Conservation (phyloP, 345 rosid species). For the Turnera subulata region DNA sequence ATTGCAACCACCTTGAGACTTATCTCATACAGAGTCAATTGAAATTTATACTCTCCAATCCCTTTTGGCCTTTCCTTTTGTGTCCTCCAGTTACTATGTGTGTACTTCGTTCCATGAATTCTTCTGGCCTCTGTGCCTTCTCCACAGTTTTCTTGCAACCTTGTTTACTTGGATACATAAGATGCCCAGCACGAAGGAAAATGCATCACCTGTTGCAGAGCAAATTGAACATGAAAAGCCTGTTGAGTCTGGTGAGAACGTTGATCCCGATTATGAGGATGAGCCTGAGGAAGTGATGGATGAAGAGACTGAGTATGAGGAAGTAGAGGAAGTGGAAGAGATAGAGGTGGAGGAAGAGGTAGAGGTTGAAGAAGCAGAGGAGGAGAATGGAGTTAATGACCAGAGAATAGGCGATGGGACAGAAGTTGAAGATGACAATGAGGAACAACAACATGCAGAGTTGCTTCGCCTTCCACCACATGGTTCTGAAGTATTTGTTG, state of each 20-base stretch:
- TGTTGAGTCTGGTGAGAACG: slow-evolving; percentile 53
- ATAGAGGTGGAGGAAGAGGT: slow-evolving; percentile 58
- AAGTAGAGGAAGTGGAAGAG: slow-evolving; percentile 70
- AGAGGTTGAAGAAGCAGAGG: slow-evolving; percentile 49
- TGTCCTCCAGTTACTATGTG: slow-evolving; percentile 66
- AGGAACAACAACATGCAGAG: slow-evolving; percentile 53
- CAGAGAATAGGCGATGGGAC: slow-evolving; percentile 29
- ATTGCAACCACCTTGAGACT: slow-evolving; percentile 46
- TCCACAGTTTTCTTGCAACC: slow-evolving; percentile 84
- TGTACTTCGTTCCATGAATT: slow-evolving; percentile 66
- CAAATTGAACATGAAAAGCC: slow-evolving; percentile 44
- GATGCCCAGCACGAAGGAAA: slow-evolving; percentile 74
- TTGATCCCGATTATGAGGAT: slow-evolving; percentile 66
- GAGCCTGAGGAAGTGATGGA: slow-evolving; percentile 66
- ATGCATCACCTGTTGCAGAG: slow-evolving; percentile 45
- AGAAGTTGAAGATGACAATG: slow-evolving; percentile 43
- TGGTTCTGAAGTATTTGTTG: slow-evolving; percentile 87
- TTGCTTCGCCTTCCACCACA: slow-evolving; percentile 91
- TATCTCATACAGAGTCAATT: slow-evolving; percentile 52
- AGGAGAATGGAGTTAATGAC: slow-evolving; percentile 16
- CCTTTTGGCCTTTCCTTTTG: slow-evolving; percentile 78
- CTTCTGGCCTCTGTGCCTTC: slow-evolving; percentile 85
- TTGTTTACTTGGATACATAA: slow-evolving; percentile 59
- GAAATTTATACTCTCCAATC: slow-evolving; percentile 53
- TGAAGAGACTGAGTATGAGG: slow-evolving; percentile 82